A percentile compares a stretch with the other conserved stretches of the same genome.
Evolutionary conservation across 257 asterid species (phyloP).

Genomic region (Euphrasia confusa): DNA sequence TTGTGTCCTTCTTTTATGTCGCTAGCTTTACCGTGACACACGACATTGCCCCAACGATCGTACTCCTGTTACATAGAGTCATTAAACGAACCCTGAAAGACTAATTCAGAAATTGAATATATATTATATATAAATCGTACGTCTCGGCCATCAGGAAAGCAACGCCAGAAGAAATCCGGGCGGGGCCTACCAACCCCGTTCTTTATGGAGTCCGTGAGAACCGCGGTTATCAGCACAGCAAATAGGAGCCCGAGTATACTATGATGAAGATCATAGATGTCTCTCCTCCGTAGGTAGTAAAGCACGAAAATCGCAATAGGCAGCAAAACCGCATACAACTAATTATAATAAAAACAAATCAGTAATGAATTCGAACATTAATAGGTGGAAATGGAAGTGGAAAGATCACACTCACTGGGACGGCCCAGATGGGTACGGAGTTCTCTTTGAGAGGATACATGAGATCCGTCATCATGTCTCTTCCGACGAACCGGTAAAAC

Average conservation of each 20-base stretch:
- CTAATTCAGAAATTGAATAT: too few relatives aligned
- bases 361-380: too few relatives aligned
- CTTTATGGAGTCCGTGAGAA: slow-evolving; percentile 74
- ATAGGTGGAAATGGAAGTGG: neutral
- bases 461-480: slow-evolving; percentile 71
- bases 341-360: slow-evolving; percentile 2
- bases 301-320: slow-evolving; percentile 59
- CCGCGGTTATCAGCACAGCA: slow-evolving; percentile 68
- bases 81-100: too few relatives aligned
- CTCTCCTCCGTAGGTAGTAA: slow-evolving; percentile 61
- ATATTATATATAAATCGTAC: slow-evolving; percentile 29
- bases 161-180: slow-evolving; percentile 86
- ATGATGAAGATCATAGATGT: slow-evolving; percentile 78
- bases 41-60: slow-evolving; percentile 61
- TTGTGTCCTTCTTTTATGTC: slow-evolving; percentile 86
- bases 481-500: slow-evolving; percentile 67
- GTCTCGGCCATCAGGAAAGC: slow-evolving; percentile 78
- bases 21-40: slow-evolving; percentile 55
- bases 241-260: slow-evolving; percentile 65
- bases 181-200: slow-evolving; percentile 88
- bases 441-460: slow-evolving; percentile 74
- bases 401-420: slow-evolving; percentile 63
- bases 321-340: slow-evolving; percentile 69
- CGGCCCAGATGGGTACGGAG: slow-evolving; percentile 80
- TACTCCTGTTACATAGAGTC: slow-evolving; percentile 39